A percentile compares a stretch with the other conserved stretches of the same genome.
These are phyloP conservation scores for Talaromyces sp. DNA, from an alignment of 2,329 filamentous ascomycete genomes.

Conservation along the genomic window DNA sequence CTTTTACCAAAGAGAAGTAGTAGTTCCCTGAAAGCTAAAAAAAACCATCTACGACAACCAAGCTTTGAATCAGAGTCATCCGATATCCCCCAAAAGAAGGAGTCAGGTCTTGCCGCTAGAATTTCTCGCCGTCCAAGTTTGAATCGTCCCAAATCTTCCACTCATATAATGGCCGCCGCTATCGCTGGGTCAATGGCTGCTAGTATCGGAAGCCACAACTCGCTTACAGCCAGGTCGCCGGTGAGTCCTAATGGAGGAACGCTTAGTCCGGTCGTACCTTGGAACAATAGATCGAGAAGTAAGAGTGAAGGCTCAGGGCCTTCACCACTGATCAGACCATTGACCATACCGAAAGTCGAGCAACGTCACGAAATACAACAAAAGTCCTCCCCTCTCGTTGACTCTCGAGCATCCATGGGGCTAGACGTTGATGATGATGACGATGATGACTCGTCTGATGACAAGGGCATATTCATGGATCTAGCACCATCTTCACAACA, in stretches of 20 bases:
- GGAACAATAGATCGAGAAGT: slow-evolving; percentile 49
- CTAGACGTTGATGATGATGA: slow-evolving; percentile 52
- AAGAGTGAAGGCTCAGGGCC: slow-evolving; percentile 54
- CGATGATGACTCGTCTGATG: slow-evolving; percentile 55
- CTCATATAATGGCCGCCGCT: slow-evolving; percentile 40
- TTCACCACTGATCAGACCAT: slow-evolving; percentile 39
- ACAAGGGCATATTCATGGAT: slow-evolving; percentile 60
- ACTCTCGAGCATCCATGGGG: background rate
- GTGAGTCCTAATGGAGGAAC: slow-evolving; percentile 29
- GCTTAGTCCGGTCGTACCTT: slow-evolving; percentile 49
- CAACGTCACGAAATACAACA: background rate
- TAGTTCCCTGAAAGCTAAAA: slow-evolving; percentile 48
- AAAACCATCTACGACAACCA: slow-evolving; percentile 30
- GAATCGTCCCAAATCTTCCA: slow-evolving; percentile 38
- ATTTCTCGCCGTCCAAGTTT: slow-evolving; percentile 39
- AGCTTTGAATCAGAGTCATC: slow-evolving; percentile 27
- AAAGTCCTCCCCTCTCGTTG: background rate
- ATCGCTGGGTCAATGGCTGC: slow-evolving; percentile 47
- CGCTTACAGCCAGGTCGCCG: slow-evolving; percentile 51
- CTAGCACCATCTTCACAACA: slow-evolving; percentile 61
- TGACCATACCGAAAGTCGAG: slow-evolving; percentile 1
- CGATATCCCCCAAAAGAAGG: slow-evolving; percentile 27
- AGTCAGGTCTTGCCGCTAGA: slow-evolving; percentile 28
- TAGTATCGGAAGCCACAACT: slow-evolving; percentile 51
- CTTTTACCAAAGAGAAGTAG: slow-evolving; percentile 42